phyloP scores from a whole-genome alignment of 2,329 filamentous ascomycete genomes.

The Coniella lustricola region DNA sequence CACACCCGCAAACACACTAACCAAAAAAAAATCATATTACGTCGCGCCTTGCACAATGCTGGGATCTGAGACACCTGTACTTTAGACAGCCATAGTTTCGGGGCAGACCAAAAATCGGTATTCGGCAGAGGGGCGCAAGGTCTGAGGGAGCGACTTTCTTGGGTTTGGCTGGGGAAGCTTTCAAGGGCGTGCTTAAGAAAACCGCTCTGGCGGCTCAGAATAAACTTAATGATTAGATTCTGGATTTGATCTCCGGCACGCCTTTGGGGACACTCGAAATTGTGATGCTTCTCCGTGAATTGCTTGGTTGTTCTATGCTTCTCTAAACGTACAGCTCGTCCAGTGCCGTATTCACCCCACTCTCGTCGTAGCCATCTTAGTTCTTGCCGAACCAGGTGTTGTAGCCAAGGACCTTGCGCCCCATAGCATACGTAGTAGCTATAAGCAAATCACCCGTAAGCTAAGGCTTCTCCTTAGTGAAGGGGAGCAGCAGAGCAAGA shows the following conservation, averaged over 20 bases:
- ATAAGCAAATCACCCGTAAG: constrained; percentile 18
- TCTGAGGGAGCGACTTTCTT: constrained; percentile 2
- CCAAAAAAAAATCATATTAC: neutral
- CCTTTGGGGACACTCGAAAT: neutral
- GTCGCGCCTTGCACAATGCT: neutral
- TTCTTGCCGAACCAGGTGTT: constrained; percentile 67
- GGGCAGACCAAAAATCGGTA: neutral
- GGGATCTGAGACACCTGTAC: constrained; percentile 11
- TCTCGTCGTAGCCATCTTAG: constrained; percentile 26
- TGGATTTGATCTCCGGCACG: constrained; percentile 1
- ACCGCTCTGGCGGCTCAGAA: neutral
- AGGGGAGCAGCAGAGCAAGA: constrained; percentile 17
- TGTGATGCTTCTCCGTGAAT: constrained; percentile 7
- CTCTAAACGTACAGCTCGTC: constrained; percentile 2
- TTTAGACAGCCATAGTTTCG: constrained; percentile 10
- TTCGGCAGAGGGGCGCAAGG: constrained; percentile 12
- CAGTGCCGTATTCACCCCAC: neutral
- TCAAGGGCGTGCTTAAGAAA: neutral
- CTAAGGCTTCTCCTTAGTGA: neutral
- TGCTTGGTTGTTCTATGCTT: constrained; percentile 3
- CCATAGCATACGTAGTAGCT: constrained; percentile 64
- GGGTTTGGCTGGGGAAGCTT: neutral
- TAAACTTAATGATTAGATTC: constrained; percentile 12
- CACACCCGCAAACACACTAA: neutral
- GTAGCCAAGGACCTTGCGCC: constrained; percentile 67